Conservation (phyloP, 176 grass and related monocot genomes). For the Musa schizocarpa region DNA sequence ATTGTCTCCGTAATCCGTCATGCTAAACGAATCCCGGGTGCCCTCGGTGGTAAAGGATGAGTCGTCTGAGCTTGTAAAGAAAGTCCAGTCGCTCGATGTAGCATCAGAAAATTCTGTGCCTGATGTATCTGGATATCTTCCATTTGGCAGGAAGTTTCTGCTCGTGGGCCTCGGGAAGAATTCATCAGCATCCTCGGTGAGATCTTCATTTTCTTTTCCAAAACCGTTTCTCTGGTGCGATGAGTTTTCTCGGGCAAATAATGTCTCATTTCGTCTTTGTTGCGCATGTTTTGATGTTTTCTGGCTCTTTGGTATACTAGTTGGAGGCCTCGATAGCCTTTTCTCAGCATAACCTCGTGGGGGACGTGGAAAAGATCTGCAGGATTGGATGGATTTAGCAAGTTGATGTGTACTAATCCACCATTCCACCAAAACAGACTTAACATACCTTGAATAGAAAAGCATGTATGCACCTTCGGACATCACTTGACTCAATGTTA, state of each 20-base stretch:
- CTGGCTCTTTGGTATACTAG: neutral
- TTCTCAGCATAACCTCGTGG: neutral
- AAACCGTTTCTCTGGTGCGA: neutral
- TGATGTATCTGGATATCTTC: slow-evolving; percentile 50
- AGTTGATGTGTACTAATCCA: too few relatives aligned
- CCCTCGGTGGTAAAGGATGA: slow-evolving; percentile 93
- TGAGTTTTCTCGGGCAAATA: neutral
- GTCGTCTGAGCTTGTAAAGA: slow-evolving; percentile 92
- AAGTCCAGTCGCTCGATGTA: slow-evolving; percentile 80
- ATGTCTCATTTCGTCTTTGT: neutral
- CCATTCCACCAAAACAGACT: too few relatives aligned
- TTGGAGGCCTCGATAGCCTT: neutral
- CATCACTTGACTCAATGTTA: slow-evolving; percentile 86
- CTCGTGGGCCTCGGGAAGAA: neutral
- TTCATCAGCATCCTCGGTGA: neutral
- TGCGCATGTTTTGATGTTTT: neutral
- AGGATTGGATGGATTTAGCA: neutral
- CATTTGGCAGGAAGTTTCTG: slow-evolving; percentile 35
- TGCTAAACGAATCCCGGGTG: slow-evolving; percentile 87
- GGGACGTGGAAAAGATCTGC: neutral
- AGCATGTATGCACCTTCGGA: slow-evolving; percentile 99
- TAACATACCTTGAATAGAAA: slow-evolving; percentile 64
- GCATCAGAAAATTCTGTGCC: slow-evolving; percentile 78
- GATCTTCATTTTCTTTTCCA: neutral
- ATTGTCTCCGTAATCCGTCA: slow-evolving; percentile 62